Conservation (phyloP, 352 stramenopile species). For the Phytophthora citricola region DNA sequence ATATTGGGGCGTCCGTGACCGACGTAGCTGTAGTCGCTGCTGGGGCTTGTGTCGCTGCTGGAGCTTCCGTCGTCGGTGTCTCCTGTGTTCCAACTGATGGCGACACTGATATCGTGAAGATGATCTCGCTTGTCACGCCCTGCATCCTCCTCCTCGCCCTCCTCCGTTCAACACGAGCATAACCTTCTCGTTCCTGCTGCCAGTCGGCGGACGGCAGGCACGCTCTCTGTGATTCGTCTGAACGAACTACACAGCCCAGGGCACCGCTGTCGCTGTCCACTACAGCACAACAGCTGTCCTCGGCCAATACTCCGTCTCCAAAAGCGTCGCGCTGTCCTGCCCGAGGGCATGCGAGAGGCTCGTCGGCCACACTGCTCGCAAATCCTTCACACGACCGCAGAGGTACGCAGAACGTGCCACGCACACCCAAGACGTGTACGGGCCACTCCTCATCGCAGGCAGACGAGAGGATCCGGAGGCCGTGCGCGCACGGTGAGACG, state of each 20-base stretch:
- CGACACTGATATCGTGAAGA: conserved; percentile 8
- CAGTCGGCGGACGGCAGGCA: conserved; percentile 40
- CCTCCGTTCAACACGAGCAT: conserved; percentile 9
- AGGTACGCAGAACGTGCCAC: conserved; percentile 49
- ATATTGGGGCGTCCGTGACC: conserved; percentile 2
- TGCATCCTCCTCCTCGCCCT: conserved; percentile 23
- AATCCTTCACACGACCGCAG: conserved; percentile 42
- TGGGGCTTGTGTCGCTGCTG: not conserved
- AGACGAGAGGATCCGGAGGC: conserved; percentile 18
- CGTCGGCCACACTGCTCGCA: not conserved
- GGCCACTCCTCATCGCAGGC: conserved; percentile 21
- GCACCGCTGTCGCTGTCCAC: conserved; percentile 29
- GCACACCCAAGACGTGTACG: conserved; percentile 43
- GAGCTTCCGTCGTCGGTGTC: not conserved
- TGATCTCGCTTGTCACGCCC: conserved; percentile 14
- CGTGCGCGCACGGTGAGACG: not conserved
- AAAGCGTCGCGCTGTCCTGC: conserved; percentile 33
- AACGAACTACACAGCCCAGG: conserved; percentile 41
- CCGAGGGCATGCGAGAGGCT: conserved; percentile 42
- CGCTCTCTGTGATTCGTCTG: conserved; percentile 18
- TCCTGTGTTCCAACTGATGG: conserved; percentile 3
- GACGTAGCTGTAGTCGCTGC: not conserved
- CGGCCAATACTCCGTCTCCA: conserved; percentile 21
- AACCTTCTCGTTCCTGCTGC: conserved; percentile 5
- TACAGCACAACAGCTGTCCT: conserved; percentile 56